phyloP scores from a whole-genome alignment of 306 rosid species.

The Vachellia collinsii region DNA sequence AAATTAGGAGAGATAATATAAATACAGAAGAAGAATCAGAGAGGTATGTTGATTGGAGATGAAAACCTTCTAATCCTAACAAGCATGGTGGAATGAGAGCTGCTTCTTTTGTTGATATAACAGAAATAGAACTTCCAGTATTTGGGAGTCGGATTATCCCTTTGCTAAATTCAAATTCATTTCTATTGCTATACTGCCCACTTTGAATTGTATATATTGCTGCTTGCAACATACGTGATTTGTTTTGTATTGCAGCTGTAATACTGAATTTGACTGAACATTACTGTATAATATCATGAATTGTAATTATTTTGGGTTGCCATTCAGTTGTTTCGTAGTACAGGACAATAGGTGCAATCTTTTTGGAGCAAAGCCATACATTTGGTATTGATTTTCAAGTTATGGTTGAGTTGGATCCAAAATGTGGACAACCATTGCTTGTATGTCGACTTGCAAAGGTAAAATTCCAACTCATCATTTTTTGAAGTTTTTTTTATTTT shows the following conservation, averaged over 20 bases:
- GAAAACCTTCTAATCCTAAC: constrained; percentile 66
- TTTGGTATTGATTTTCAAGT: background rate
- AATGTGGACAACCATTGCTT: background rate
- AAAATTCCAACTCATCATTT: no score
- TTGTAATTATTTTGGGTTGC: no score
- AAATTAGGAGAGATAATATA: background rate
- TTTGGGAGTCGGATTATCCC: background rate
- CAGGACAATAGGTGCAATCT: background rate
- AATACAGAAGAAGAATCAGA: background rate
- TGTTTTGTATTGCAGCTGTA: background rate
- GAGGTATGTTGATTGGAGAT: constrained; percentile 77
- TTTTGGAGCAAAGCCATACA: background rate
- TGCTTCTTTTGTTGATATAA: constrained; percentile 50
- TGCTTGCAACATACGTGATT: background rate
- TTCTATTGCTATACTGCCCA: no score
- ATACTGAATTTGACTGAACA: background rate
- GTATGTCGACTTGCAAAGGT: background rate
- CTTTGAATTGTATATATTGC: background rate
- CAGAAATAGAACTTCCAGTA: background rate
- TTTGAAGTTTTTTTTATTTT: no score
- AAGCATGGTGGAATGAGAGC: constrained; percentile 76
- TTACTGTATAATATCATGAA: constrained; percentile 14
- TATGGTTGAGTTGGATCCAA: background rate
- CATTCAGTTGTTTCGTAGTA: background rate
- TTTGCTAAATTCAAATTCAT: background rate